A percentile compares a stretch with the other conserved stretches of the same genome.
phyloP scores from a whole-genome alignment of 192 early-diverging fungal species.

The Umbelopsis isabellina region DNA sequence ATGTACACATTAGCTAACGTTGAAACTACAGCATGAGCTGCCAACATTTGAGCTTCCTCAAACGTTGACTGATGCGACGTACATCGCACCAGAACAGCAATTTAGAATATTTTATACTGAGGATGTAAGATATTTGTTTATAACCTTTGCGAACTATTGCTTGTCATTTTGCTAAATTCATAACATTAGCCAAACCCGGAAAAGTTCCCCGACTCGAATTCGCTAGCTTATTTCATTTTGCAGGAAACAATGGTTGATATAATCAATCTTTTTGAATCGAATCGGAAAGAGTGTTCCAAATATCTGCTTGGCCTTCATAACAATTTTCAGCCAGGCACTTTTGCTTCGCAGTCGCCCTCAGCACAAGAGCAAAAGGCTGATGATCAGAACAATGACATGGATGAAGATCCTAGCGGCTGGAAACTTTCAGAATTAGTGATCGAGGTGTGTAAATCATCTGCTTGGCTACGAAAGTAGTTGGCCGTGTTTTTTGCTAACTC shows the following conservation, averaged over 20 bases:
- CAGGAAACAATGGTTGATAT: constrained; percentile 83
- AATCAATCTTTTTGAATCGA: constrained; percentile 81
- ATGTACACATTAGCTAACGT: too few relatives aligned
- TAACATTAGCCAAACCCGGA: constrained; percentile 23
- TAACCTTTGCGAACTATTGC: not conserved
- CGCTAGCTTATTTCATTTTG: constrained; percentile 69
- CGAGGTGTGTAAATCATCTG: constrained; percentile 26
- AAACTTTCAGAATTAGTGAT: constrained; percentile 35
- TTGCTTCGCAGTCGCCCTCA: constrained; percentile 28
- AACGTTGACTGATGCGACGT: constrained; percentile 32
- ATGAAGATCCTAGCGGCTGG: constrained; percentile 29
- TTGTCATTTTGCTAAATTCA: not conserved
- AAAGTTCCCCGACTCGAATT: constrained; percentile 41
- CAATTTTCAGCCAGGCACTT: constrained; percentile 51
- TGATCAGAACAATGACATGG: constrained; percentile 31
- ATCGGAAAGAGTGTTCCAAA: constrained; percentile 89
- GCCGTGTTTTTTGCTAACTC: too few relatives aligned
- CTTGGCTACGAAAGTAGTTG: not conserved
- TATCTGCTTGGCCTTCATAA: constrained; percentile 72
- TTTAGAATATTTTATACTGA: constrained; percentile 46
- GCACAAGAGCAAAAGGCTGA: constrained; percentile 1
- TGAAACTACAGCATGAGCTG: constrained; percentile 48
- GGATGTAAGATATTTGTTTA: constrained; percentile 4
- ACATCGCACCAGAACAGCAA: constrained; percentile 38
- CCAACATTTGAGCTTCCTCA: constrained; percentile 44